Percentiles rank a stretch among this genome's conserved stretches.
phyloP scores from a whole-genome alignment of 306 rosid species.

The Gleditsia sinensis region DNA sequence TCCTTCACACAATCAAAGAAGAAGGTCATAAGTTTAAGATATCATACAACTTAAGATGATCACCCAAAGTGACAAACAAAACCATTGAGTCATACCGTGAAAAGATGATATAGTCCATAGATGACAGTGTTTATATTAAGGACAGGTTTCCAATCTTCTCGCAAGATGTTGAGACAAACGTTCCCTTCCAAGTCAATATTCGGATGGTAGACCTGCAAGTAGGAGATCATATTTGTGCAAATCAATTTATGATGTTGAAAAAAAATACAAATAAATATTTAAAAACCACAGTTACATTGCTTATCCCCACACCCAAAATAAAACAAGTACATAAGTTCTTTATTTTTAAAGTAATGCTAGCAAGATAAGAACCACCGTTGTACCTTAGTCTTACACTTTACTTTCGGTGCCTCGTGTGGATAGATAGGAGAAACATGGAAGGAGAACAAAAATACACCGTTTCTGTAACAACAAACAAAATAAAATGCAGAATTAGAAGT shows the following conservation, averaged over 20 bases:
- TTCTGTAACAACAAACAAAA: slow-evolving; percentile 54
- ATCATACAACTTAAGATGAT: not conserved
- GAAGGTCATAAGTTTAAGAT: not conserved
- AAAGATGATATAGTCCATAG: slow-evolving; percentile 89
- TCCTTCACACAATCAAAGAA: slow-evolving; percentile 51
- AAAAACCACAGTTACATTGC: not conserved
- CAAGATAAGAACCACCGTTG: slow-evolving; percentile 22
- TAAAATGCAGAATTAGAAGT: slow-evolving; percentile 9
- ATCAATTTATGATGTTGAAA: slow-evolving; percentile 15
- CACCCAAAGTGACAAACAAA: not conserved
- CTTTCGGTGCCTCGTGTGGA: slow-evolving; percentile 96
- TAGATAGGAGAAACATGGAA: slow-evolving; percentile 79
- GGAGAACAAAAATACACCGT: slow-evolving; percentile 78
- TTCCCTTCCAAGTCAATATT: slow-evolving; percentile 98
- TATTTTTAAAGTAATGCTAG: not conserved
- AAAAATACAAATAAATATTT: slow-evolving; percentile 4
- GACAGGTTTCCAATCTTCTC: slow-evolving; percentile 99
- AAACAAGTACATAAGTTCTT: not conserved
- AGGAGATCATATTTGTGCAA: not conserved
- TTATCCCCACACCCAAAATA: not conserved
- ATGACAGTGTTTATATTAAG: slow-evolving; percentile 82
- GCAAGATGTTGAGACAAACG: slow-evolving; percentile 88
- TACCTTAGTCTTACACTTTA: slow-evolving; percentile 98
- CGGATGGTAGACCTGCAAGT: slow-evolving; percentile 83
- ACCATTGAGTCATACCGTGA: slow-evolving; percentile 56